Evolutionary conservation across 169 alveolate genomes (phyloP), one percentile per base, ranked within the genome.

Genomic region (Cryptosporidium ryanae): DNA sequence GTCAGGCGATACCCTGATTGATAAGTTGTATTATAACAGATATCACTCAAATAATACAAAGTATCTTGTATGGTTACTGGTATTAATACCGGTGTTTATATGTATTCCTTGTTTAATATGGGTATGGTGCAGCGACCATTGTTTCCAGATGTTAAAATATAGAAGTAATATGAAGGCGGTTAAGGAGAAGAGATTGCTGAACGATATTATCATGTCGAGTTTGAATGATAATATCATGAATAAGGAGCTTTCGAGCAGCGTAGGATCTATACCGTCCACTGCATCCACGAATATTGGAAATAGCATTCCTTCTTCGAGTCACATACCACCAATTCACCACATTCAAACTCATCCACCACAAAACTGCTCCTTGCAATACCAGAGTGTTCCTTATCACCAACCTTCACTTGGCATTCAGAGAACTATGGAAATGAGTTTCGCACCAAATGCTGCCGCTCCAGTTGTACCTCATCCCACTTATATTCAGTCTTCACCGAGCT

Each of bases 41-140:
- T 76, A 76, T 27, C 87, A 76, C 38, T 55, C 71, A 59, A 76
- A 55, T 61, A 76, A 76, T 44, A 29, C 87, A 15, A 76, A 55
- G 27, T 76, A 76, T 61, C 63, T 76, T 21, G 87, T 76, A 21
- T 76, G 87, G 87, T 1, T 76, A 59, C 59, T 76, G 54, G 71
- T 76, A 18, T 59, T 76, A 38, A 61, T 76, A 43, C 87, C 87
- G 15, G 87, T 76, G 59, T 43, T 61, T 57, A 59, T 76, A 38
- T 76, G 87, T 25, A 76, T 76, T 61, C 87, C 87, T 21, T 76
- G 87, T 29, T 21, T 76, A 25, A 59, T 76, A 54, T 76, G 87
- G 87, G 87, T 76, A 13, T 76, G 87, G 87, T 76, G 87, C 34
- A 76, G 71, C 59, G 87, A 76, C 6, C 87, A 76, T 23, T 76